Base-by-base conservation (phyloP, 2,329 filamentous ascomycete genomes). In the Botryotinia convoluta region DNA sequence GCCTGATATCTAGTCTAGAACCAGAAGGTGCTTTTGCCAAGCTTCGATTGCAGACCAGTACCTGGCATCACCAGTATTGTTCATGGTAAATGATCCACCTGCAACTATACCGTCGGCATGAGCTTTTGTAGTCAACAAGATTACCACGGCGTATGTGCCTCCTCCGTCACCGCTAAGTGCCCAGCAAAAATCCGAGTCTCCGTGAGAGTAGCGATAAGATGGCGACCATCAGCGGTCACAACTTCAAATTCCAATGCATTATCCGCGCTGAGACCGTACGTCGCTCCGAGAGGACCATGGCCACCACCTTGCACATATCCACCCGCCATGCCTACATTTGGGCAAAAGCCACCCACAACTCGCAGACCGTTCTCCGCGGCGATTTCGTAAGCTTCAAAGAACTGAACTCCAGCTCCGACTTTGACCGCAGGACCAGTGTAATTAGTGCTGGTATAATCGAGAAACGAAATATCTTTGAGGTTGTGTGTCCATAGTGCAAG, bases 401-500 rank as follows among this genome's bases (percentile, higher is more conserved):
- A 35, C 20, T 71, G 51, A 63, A 45, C 35, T 37, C 69, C 54
- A 26, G 69, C 69, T 37, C 69, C 69, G 14, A 48, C 35, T 32
- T 45, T 63, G 10, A 20, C 57, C 9, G 59, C 59, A 45, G 51
- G 69, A 2, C 59, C 54, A 16, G 37, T 59, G 44, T 71, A 61
- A 45, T 63, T 45, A 16, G 51, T n/a, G 51, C 22, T 35, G 18
- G 18, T 71, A 32, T 61, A 71, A 29, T 71, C 26, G 18, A 63
- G 22, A 62, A 61, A 62, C 22, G 35, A 39, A 3, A 62, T 44
- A 26, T 29, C 14, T 29, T 71, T 71, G 26, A 71, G 37, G 29
- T 63, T 71, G 18, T 71, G 54, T 8, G 69, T 71, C 37, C 69
- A 71, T 32, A 63, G 22, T 62, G 32, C 69, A 6, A 71, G 18